These are phyloP conservation scores for Fonsecaea erecta DNA, from an alignment of 2,329 filamentous ascomycete genomes.

Conservation along the genomic window DNA sequence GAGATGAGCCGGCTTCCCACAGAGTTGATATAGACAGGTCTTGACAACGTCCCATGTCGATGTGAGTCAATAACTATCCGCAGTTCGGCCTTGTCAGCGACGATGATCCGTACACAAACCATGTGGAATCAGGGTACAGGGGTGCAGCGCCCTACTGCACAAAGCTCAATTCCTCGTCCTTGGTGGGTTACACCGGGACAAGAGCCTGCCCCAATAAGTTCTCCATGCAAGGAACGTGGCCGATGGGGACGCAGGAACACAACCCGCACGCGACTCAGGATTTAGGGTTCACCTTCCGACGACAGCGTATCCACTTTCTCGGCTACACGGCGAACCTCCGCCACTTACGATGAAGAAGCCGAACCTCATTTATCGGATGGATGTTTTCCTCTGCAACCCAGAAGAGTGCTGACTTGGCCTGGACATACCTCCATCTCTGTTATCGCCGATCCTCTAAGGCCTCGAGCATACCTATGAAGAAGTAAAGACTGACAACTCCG, in stretches of 20 bases:
- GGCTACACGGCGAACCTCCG: neutral
- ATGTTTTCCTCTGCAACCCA: neutral
- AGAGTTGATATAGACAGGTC: neutral
- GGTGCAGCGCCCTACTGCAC: neutral
- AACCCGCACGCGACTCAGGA: neutral
- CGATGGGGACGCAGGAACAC: neutral
- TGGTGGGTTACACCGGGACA: neutral
- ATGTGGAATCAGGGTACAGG: neutral
- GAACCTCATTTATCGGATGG: neutral
- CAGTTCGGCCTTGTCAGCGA: neutral
- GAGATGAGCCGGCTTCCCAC: too few relatives aligned
- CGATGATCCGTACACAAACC: neutral
- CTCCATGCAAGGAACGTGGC: neutral
- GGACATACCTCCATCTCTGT: neutral
- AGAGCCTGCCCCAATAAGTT: neutral
- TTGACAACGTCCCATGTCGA: neutral
- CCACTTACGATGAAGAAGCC: too few relatives aligned
- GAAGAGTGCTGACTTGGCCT: neutral
- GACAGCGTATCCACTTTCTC: neutral
- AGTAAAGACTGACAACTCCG: neutral
- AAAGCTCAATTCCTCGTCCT: too few relatives aligned
- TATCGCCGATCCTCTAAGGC: neutral
- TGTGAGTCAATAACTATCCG: neutral
- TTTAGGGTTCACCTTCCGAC: neutral
- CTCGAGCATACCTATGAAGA: neutral